Evolutionary conservation across 2,329 filamentous ascomycete species (phyloP).

Genomic region (Hypoxylon sp.): DNA sequence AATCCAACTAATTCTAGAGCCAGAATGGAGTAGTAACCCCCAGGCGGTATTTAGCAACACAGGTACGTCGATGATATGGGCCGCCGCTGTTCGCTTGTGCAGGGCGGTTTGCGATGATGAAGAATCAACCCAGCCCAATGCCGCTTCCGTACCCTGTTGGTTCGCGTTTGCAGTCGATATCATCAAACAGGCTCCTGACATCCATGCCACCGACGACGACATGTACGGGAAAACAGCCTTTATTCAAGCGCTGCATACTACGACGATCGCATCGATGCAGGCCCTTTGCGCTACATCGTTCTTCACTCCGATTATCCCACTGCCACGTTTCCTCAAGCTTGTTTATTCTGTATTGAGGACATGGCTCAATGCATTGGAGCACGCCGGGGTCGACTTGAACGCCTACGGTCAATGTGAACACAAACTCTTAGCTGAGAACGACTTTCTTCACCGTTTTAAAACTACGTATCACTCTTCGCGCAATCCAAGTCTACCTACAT

Average conservation of each 20-base stretch:
- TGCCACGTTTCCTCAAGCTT: background rate
- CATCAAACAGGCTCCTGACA: slow-evolving; percentile 9
- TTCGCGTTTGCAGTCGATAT: slow-evolving; percentile 25
- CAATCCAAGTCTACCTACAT: background rate
- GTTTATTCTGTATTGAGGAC: background rate
- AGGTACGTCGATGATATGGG: background rate
- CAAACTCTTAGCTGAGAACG: slow-evolving; percentile 1
- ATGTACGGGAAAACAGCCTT: background rate
- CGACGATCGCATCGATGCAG: too few species aligned
- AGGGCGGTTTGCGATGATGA: background rate
- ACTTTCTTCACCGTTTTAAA: background rate
- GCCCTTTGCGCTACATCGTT: too few species aligned
- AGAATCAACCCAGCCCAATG: background rate
- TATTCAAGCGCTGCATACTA: too few species aligned
- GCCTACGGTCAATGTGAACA: slow-evolving; percentile 25
- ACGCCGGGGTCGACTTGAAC: slow-evolving; percentile 25
- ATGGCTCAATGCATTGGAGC: slow-evolving; percentile 26
- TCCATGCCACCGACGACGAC: slow-evolving; percentile 2
- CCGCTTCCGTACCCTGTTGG: background rate
- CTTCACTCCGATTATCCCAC: too few species aligned
- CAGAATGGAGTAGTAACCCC: slow-evolving; percentile 28
- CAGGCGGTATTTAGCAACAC: background rate
- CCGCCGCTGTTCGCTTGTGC: background rate
- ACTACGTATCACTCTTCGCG: too few species aligned
- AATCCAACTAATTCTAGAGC: slow-evolving; percentile 23